Percentiles rank a stretch among this genome's conserved stretches.
Conservation (phyloP, 192 early-diverging fungal species). For the Rhizoclosmatium globosum region DNA sequence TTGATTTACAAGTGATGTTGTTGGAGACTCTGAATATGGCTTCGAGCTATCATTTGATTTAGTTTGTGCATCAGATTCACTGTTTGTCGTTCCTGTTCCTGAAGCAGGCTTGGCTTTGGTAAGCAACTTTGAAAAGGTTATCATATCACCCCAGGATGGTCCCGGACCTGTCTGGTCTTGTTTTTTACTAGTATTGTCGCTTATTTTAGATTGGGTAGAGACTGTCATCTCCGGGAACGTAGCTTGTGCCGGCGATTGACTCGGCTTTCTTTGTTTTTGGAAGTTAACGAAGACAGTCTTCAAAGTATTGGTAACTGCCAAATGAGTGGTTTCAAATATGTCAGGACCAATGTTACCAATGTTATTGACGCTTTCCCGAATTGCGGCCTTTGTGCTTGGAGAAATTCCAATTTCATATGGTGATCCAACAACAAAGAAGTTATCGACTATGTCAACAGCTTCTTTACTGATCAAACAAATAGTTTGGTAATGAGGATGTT, state of each 20-base stretch:
- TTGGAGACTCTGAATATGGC: not conserved
- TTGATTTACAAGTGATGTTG: no score
- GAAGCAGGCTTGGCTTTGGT: not conserved
- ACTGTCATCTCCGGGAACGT: not conserved
- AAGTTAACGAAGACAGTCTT: not conserved
- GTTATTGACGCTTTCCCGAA: not conserved
- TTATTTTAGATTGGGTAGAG: no score
- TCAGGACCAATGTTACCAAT: not conserved
- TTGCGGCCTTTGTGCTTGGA: not conserved
- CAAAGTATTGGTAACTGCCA: not conserved
- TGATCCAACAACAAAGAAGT: no score
- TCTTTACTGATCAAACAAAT: not conserved
- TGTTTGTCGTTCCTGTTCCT: not conserved
- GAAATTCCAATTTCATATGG: no score
- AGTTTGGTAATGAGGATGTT: not conserved
- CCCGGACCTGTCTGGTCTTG: no score
- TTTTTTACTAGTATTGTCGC: no score
- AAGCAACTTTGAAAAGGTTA: not conserved
- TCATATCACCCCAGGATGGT: not conserved
- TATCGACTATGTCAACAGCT: not conserved
- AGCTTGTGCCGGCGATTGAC: not conserved
- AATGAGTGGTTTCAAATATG: not conserved
- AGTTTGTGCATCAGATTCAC: not conserved
- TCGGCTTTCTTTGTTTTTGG: not conserved
- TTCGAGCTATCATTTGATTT: not conserved